These are phyloP conservation scores for Globisporangium nodosum DNA, from an alignment of 352 stramenopile species.

Conservation along the genomic window DNA sequence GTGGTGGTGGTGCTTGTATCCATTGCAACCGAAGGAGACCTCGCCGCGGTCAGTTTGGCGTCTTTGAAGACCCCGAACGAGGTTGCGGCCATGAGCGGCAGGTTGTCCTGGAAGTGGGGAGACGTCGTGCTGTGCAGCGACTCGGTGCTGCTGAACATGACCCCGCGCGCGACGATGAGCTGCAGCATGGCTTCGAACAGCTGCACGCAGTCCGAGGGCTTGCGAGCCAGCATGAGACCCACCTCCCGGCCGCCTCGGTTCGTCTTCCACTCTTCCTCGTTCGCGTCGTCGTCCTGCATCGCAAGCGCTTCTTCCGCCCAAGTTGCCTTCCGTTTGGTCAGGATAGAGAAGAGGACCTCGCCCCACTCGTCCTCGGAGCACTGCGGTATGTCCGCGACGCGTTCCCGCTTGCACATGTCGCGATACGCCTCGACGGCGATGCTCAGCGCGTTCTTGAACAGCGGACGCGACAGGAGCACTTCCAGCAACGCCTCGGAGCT, in stretches of 20 bases:
- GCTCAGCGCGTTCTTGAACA: constrained; percentile 30
- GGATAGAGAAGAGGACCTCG: constrained; percentile 24
- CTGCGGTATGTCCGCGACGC: neutral
- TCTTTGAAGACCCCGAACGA: constrained; percentile 3
- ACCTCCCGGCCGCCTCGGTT: constrained; percentile 18
- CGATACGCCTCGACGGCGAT: constrained; percentile 48
- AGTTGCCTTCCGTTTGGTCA: constrained; percentile 21
- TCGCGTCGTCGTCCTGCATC: constrained; percentile 6
- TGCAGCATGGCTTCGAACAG: constrained; percentile 51
- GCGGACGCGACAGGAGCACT: constrained; percentile 28
- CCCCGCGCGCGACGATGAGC: constrained; percentile 37
- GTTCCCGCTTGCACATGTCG: constrained; percentile 20
- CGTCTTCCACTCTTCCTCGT: constrained; percentile 21
- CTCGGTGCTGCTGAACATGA: constrained; percentile 11
- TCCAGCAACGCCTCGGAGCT: constrained; percentile 14
- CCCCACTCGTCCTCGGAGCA: constrained; percentile 38
- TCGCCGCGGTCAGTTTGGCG: neutral
- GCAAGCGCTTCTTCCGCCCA: constrained; percentile 24
- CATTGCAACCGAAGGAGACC: neutral
- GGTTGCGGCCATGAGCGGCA: constrained; percentile 24
- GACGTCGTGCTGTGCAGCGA: constrained; percentile 20
- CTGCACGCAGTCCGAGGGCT: constrained; percentile 26
- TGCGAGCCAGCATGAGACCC: constrained; percentile 21
- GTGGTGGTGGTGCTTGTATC: constrained; percentile 49
- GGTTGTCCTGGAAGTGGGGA: constrained; percentile 25